Base-by-base conservation (phyloP, 164 flowering plant genomes). In the Aristolochia californica region DNA sequence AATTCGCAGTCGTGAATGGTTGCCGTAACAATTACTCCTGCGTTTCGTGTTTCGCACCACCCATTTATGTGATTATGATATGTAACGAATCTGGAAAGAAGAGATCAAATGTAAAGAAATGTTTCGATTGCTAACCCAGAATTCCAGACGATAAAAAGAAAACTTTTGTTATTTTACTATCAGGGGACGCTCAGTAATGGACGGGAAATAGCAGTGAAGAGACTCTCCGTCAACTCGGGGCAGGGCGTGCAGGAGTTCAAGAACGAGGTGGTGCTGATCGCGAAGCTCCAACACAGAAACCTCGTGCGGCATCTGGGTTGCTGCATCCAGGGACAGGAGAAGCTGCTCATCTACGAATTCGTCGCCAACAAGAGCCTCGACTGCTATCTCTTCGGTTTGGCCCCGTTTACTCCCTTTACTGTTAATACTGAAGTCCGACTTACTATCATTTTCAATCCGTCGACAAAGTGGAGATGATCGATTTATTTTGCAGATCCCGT, bases 271-370 rank as follows among this genome's bases (percentile, higher is more conserved):
- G 22, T 21, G 23, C 48, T 74, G 17, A 40, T 76, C 11, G 77
- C 72, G 5, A 77, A 75, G 53, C 81, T 77, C 52, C 76, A 74
- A 40, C 83, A 79, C 57, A 63, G 59, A 34, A 76, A 78, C 34
- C 68, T 78, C 18, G 78, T 74, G 12, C 67, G 70, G 53, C 66
- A 75, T 18, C 43, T 79, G 25, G 74, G 74, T 4, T 74, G 56
- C 44, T 72, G 80, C 69, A 3, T 68, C 5, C 66, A 74, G 30
- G 62, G 56, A 44, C 48, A 76, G 13, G 78, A 74, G 45, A 75
- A 65, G 67, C 58, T 75, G 15, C 74, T 76, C 5, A 45, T 76
- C 22, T 76, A 79, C 56, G 83, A 76, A 28, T 79, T 57, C 54
- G 26, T 74, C 62, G 54, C 73, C 20, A 76, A 76, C 49, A 56